Evolutionary conservation across 2,329 filamentous ascomycete genomes (phyloP), one percentile per base, ranked within the genome.

Genomic region (Whalleya microplaca): DNA sequence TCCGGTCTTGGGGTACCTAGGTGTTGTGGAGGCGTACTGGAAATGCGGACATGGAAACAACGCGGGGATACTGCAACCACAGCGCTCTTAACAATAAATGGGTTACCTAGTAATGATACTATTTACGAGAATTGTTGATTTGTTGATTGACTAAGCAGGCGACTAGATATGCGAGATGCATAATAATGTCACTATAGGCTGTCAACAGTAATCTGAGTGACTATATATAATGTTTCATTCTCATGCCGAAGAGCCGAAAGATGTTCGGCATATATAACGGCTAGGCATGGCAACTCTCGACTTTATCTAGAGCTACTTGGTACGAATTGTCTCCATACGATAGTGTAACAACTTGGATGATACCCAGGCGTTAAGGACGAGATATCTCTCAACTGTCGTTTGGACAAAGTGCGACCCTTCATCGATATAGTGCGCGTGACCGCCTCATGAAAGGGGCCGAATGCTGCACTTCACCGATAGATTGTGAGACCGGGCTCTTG

Each of bases 21-120:
- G n/a, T n/a, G n/a, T n/a, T 45, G 42, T 23, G 43, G 47, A 48
- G 53, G 32, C 32, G 9, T 27, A 27, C 14, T n/a, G n/a, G n/a
- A 37, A 12, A 14, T 16, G 32, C 3, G 32, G 6, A 37, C 7
- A 3, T 3, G 32, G 8, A 14, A 37, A 7, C 10, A 12, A 37
- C 7, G 14, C 32, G 32, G 32, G 32, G 14, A 37, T 37, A 37
- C 10, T 37, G 32, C 9, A 16, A 16, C 32, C 10, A 37, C 32
- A 37, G 14, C 32, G 14, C 8, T 3, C 10, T 8, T 14, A 16
- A 16, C 10, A 37, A 14, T 16, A 37, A 8, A 27, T 27, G 23
- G 4, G 9, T 27, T 4, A n/a, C n/a, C 9, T 27, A 27, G 23
- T 27, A 4, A 27, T 27, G 23, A 4, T 9, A 27, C 9, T 4